Base-by-base conservation (phyloP, 345 rosid species). In the Litchi chinensis region DNA sequence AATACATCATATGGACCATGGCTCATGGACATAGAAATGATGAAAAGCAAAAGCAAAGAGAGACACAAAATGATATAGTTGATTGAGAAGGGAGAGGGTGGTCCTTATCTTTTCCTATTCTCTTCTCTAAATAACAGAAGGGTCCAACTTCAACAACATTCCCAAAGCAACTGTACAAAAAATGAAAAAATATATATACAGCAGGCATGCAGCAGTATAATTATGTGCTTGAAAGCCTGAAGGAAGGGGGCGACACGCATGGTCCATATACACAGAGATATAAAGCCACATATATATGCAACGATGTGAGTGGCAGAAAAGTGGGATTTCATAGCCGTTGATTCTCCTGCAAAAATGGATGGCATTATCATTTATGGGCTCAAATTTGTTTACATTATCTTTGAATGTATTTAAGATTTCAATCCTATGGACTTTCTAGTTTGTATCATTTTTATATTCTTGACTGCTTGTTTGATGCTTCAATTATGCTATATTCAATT, bases 11-110 rank as follows among this genome's bases (percentile, higher is more conserved):
- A 60, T 10, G 64, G 71, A 76, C 64, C 50, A 50, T 19, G 64
- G 71, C 78, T 32, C 70, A 48, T 26, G 60, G 32, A 75, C 37
- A n/a, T 75, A 28, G 37, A 65, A 65, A 76, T 76, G 79, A 76
- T 76, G 65, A 65, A 43, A n/a, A 9, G 15, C 57, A 1, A 48
- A 48, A 39, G 6, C 63, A 62, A 41, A n/a, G 68, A 60, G 77
- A 43, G 52, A 76, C 79, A 76, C 70, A 37, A n/a, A 66, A 76
- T 76, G 13, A 65, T 65, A 43, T 32, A 16, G 70, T 26, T 54
- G 59, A 54, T 60, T 3, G 28, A 52, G 39, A n/a, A 37, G 64
- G 22, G 77, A 5, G n/a, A n/a, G n/a, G 18, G 43, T 18, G 77
- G 77, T 75, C 77, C 77, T 64, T n/a, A 6, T 13, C 60, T 8